Conservation (phyloP, 106 monocot genomes). For the Allium fistulosum region DNA sequence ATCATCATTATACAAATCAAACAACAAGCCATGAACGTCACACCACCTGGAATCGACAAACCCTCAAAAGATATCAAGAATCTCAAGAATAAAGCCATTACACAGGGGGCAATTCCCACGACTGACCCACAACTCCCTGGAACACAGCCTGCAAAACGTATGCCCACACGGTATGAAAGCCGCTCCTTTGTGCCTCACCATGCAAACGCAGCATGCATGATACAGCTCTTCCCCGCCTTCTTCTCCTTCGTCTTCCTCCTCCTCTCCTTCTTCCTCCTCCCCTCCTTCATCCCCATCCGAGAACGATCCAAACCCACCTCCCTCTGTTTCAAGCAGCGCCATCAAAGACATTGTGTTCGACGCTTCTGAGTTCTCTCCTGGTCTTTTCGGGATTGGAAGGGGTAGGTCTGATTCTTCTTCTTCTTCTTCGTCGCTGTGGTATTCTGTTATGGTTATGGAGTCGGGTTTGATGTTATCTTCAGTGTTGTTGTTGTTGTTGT, state of each 20-base stretch:
- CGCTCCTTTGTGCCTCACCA: constrained; percentile 67
- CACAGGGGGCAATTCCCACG: constrained; percentile 73
- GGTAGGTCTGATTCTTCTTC: neutral
- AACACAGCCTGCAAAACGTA: constrained; percentile 70
- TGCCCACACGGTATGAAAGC: constrained; percentile 86
- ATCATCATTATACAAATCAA: no score
- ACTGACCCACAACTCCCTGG: constrained; percentile 51
- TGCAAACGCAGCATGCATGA: constrained; percentile 66
- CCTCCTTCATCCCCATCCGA: constrained; percentile 5
- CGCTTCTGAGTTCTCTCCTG: neutral
- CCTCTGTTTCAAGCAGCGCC: constrained; percentile 63
- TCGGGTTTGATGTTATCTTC: neutral
- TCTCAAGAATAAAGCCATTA: constrained; percentile 55
- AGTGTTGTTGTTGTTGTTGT: neutral
- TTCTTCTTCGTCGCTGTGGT: no score
- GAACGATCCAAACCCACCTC: neutral
- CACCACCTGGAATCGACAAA: neutral
- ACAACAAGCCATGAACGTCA: no score
- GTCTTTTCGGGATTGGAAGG: neutral
- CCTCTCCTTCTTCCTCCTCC: constrained; percentile 15
- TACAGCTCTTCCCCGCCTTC: constrained; percentile 2
- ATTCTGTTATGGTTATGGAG: no score
- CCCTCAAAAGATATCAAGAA: constrained; percentile 67
- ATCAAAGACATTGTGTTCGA: constrained; percentile 42
- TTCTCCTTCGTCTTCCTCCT: constrained; percentile 2